Evolutionary conservation across 306 rosid species (phyloP).

Genomic region (Lathyrus tuberosus): DNA sequence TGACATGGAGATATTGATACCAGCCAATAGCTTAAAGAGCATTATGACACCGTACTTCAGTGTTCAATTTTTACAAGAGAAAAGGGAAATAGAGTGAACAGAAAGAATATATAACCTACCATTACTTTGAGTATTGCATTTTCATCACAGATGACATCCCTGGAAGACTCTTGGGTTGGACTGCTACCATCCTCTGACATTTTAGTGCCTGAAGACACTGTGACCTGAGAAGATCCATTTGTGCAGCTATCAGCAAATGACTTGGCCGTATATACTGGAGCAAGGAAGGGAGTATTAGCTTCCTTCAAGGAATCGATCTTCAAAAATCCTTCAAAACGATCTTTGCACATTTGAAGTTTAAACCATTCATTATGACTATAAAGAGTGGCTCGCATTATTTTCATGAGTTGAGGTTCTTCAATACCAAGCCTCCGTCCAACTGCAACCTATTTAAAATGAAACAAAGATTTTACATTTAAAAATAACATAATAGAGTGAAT

Average conservation of each 20-base stretch:
- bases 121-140: constrained; percentile 91
- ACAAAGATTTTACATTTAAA: constrained; percentile 11
- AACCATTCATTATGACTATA: constrained; percentile 93
- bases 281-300: constrained; percentile 56
- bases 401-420: constrained; percentile 96
- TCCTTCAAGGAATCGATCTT: constrained; percentile 88
- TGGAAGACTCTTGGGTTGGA: constrained; percentile 76
- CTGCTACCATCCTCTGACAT: constrained; percentile 89
- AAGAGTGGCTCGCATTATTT: constrained; percentile 83
- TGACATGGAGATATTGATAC: constrained; percentile 8
- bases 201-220: constrained; percentile 71
- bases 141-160: constrained; percentile 78
- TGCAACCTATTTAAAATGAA: constrained; percentile 64
- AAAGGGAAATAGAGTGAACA: neutral
- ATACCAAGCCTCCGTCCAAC: constrained; percentile 90
- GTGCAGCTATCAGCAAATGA: constrained; percentile 77
- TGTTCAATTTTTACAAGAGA: neutral
- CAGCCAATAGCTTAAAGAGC: constrained; percentile 13
- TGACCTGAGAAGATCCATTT: constrained; percentile 82
- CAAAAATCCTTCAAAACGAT: constrained; percentile 81
- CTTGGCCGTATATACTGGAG: constrained; percentile 57
- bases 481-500: constrained; percentile 10
- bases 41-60: neutral
- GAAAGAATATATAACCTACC: constrained; percentile 58
- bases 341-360: constrained; percentile 98